These are phyloP conservation scores for Chaetomium fimeti DNA, from an alignment of 495 filamentous ascomycete species.

Conservation along the genomic window DNA sequence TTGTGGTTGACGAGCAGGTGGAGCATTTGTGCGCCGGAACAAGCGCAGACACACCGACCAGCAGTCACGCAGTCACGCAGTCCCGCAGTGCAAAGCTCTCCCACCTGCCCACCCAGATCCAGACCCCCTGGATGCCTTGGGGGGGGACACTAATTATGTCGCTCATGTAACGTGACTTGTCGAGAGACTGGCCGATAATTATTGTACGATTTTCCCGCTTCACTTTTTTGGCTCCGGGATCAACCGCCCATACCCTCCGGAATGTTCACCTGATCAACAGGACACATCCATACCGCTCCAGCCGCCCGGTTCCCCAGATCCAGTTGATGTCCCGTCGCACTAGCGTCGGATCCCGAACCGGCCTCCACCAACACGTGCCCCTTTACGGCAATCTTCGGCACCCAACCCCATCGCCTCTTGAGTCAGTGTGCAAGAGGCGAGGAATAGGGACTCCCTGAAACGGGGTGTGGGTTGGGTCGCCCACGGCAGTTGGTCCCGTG, in stretches of 20 bases:
- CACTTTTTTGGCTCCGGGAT: too few species aligned
- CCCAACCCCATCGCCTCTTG: neutral
- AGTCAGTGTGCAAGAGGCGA: neutral
- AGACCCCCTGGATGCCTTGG: too few species aligned
- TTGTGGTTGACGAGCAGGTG: conserved; percentile 1
- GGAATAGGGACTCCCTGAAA: neutral
- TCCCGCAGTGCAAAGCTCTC: neutral
- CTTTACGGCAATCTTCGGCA: neutral
- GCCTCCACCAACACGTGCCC: neutral
- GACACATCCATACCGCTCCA: neutral
- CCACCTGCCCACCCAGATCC: too few species aligned
- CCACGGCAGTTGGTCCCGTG: neutral
- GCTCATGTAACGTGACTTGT: too few species aligned
- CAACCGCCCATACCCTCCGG: too few species aligned
- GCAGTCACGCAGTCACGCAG: too few species aligned
- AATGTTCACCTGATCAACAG: neutral
- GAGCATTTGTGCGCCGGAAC: neutral
- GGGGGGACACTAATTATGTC: too few species aligned
- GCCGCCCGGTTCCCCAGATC: neutral
- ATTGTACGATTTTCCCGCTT: too few species aligned
- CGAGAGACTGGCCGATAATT: too few species aligned
- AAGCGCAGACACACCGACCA: neutral
- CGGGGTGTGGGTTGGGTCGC: neutral
- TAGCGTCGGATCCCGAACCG: conserved; percentile 6
- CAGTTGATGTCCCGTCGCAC: neutral